Conservation (phyloP, 768 basidiomycete species). For the Calocybe gangraenosa region DNA sequence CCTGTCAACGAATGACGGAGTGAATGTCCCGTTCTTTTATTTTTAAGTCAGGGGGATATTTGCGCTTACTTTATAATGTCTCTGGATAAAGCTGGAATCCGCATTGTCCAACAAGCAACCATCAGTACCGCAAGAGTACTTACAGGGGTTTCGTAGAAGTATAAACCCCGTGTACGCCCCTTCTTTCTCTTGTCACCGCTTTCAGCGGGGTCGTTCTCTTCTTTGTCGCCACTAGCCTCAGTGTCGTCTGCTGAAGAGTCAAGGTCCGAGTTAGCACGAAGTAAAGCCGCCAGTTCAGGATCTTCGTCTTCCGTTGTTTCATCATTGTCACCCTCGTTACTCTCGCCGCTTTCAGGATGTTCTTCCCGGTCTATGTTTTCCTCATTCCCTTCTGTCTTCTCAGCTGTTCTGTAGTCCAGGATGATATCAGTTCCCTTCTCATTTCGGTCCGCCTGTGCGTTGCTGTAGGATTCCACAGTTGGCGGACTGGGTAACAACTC, state of each 20-base stretch:
- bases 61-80: constrained; percentile 67
- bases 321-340: constrained; percentile 5
- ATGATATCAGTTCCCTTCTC: constrained; percentile 9
- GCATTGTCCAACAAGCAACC: constrained; percentile 74
- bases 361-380: constrained; percentile 9
- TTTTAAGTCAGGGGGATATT: constrained; percentile 1
- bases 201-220: constrained; percentile 15
- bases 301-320: constrained; percentile 23
- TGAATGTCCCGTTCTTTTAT: not conserved
- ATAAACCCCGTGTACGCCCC: constrained; percentile 13
- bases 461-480: constrained; percentile 54
- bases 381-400: constrained; percentile 13
- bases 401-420: constrained; percentile 3
- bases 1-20: constrained; percentile 32
- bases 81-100: constrained; percentile 69
- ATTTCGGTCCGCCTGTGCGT: constrained; percentile 29
- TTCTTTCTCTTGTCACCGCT: constrained; percentile 12
- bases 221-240: no score
- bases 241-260: constrained; percentile 31
- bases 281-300: constrained; percentile 36
- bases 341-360: constrained; percentile 3
- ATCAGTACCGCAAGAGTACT: constrained; percentile 65
- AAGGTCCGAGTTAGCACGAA: constrained; percentile 39
- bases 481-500: constrained; percentile 55
- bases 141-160: constrained; percentile 33